Evolutionary conservation across 2,329 filamentous ascomycete species (phyloP), one percentile per base, ranked within the genome.

Genomic region (Fusarium sp.): DNA sequence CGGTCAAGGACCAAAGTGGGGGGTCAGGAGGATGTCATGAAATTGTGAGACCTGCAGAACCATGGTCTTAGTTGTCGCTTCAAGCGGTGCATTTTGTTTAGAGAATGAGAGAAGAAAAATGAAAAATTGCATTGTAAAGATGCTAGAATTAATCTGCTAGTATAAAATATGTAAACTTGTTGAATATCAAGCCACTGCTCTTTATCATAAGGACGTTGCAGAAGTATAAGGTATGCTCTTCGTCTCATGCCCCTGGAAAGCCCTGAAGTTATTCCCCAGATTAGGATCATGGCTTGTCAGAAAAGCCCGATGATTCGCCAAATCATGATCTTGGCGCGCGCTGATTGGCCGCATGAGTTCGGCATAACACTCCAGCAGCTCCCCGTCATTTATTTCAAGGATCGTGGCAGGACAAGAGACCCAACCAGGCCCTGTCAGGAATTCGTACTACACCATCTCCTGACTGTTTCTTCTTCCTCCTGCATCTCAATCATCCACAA

Each of bases 11-110:
- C 47, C 52, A 59, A 73, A 75, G 75, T 76, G 75, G 75, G 73
- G 73, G 62, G 58, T 76, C 75, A 77, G 73, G 63, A 65, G 75
- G 67, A 73, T 77, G 18, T 74, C 72, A 74, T 77, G 67, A 71
- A 71, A 35, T 73, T 75, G 61, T 69, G 67, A 75, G 67, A 77
- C 72, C 30, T 73, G 60, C 44, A 66, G 67, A 57, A 69, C 56
- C 67, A 70, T 67, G 67, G 63, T 58, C 52, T 56, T 58, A 63
- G 49, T 44, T 69, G 44, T 60, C 47, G 53, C 54, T 54, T 60
- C 58, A 50, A 52, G 35, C 47, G 28, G 43, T 28, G 40, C 53
- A 61, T 58, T 46, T 58, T 52, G 37, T n/a, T 52, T 11, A 10
- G 9, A 23, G 4, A 37, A 15, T 19, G 19, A 19, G 19, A 30